These are phyloP conservation scores for Phialophora tarda DNA, from an alignment of 2,329 filamentous ascomycete genomes.

Conservation along the genomic window DNA sequence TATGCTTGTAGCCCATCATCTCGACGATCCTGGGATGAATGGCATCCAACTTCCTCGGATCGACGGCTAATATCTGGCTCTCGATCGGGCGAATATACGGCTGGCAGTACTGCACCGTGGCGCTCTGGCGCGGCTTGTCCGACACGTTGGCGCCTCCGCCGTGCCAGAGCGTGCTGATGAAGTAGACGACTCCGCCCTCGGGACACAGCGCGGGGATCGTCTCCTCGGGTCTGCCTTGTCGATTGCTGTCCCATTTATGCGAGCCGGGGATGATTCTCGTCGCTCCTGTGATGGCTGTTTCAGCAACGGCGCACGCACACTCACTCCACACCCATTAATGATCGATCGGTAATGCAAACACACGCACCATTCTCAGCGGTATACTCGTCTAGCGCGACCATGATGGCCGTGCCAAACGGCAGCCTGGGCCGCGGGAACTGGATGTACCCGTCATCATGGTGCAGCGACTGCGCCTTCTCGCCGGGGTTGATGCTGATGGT, in stretches of 20 bases:
- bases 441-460: conserved; percentile 46
- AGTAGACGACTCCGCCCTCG: conserved; percentile 47
- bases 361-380: conserved; percentile 41
- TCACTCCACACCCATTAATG: conserved; percentile 41
- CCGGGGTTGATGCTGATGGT: conserved; percentile 50
- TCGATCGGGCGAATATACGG: conserved; percentile 47
- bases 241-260: conserved; percentile 45
- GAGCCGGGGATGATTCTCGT: conserved; percentile 45
- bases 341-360: conserved; percentile 8
- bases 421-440: conserved; percentile 45
- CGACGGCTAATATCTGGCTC: conserved; percentile 45
- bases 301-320: conserved; percentile 37
- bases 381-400: conserved; percentile 42
- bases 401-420: conserved; percentile 45
- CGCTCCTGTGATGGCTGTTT: conserved; percentile 35
- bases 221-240: conserved; percentile 40
- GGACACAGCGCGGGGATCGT: conserved; percentile 46
- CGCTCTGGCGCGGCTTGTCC: conserved; percentile 42
- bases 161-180: conserved; percentile 48
- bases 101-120: conserved; percentile 52
- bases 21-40: conserved; percentile 44
- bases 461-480: conserved; percentile 47
- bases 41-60: conserved; percentile 42
- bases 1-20: conserved; percentile 46
- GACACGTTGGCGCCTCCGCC: conserved; percentile 48